Conservation (phyloP, 1,284 basidiomycete genomes). For the Ganoderma sp. region DNA sequence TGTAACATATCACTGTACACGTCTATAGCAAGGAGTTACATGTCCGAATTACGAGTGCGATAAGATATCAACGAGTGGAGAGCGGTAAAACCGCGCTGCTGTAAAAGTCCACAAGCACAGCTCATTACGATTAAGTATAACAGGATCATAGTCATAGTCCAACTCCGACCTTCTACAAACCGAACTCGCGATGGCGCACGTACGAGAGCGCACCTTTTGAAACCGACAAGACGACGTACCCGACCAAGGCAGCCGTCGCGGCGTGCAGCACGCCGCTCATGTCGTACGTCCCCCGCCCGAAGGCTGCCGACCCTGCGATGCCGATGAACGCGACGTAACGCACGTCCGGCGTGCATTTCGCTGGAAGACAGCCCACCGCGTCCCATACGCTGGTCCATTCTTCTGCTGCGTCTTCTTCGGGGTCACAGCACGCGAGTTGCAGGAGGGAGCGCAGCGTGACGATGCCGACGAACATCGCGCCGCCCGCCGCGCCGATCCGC, state of each 20-base stretch:
- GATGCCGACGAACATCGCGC: neutral
- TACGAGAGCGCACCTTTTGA: neutral
- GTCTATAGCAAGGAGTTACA: neutral
- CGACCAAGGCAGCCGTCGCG: neutral
- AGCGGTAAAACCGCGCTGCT: neutral
- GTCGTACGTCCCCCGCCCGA: neutral
- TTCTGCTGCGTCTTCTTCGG: neutral
- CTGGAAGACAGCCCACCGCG: neutral
- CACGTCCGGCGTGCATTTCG: slow-evolving; percentile 1
- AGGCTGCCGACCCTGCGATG: neutral
- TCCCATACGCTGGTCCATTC: neutral
- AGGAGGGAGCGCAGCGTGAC: slow-evolving; percentile 3
- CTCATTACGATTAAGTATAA: neutral
- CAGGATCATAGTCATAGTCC: neutral
- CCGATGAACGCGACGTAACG: neutral
- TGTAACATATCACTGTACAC: neutral
- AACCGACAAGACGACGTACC: neutral
- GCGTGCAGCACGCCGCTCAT: neutral
- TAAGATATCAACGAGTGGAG: neutral
- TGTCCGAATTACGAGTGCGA: neutral
- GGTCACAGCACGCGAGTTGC: neutral
- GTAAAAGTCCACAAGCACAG: neutral
- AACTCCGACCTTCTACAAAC: neutral
- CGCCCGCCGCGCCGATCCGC: neutral
- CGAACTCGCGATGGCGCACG: neutral